Base-by-base conservation (phyloP, 495 filamentous ascomycete genomes). In the Mytilinidion resinicola region DNA sequence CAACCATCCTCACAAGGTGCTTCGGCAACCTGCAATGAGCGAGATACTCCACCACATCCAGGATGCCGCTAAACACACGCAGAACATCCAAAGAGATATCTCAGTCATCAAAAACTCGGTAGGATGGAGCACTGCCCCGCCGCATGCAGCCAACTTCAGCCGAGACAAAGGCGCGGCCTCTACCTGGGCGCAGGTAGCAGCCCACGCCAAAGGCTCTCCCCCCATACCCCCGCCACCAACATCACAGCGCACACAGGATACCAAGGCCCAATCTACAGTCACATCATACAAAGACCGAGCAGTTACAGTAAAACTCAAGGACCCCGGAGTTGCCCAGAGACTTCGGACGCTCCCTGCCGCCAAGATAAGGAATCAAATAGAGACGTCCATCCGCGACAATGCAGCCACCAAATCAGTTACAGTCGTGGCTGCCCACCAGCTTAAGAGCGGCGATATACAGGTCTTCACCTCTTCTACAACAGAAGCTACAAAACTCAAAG, bases 281-380 rank as follows among this genome's bases (percentile, higher is more conserved):
- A 46, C 15, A 46, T 8, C 15, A 46, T 46, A 46, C 15, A 46
- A 46, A 17, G 43, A 46, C 43, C 43, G 43, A 46, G 43, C 43
- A 46, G 43, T 46, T 9, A 46, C 15, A 46, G 43, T 46, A 9
- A 46, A 46, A 46, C 43, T 46, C 15, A 46, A 46, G 43, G 15
- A 46, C 43, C 15, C 15, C 15, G 15, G 43, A 46, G 43, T 46
- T 9, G 43, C 43, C 43, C 15, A 46, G 43, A 46, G 43, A 17
- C 15, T 46, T 46, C 15, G 15, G 15, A 46, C 43, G 15, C 43
- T 46, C 43, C 43, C 43, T 46, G 15, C 43, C 15, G 15, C 15
- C 15, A 46, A 46, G 43, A 46, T 46, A 46, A 46, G 43, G 15
- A 46, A 46, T 46, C 15, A 46, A 46, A 46, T 46, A 46, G 43